phyloP scores from a whole-genome alignment of 164 flowering plant genomes.

The Warburgia ugandensis region DNA sequence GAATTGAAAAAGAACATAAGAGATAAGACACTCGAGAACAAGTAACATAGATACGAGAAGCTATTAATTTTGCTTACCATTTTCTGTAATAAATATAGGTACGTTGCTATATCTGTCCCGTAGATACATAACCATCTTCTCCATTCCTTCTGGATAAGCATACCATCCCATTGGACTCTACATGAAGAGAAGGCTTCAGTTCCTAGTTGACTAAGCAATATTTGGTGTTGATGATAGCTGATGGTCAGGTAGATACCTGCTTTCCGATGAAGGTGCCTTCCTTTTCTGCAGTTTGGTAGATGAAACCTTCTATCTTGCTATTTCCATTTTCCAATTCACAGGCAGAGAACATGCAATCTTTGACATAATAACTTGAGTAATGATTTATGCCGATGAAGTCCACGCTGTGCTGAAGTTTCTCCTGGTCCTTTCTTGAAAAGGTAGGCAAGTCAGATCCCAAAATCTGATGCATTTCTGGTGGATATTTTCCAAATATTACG shows the following conservation, averaged over 20 bases:
- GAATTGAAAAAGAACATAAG: too few relatives aligned
- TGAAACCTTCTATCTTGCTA: slow-evolving; percentile 4
- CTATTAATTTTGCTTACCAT: too few relatives aligned
- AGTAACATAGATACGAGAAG: too few relatives aligned
- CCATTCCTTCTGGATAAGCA: slow-evolving; percentile 14
- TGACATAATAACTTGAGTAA: too few relatives aligned
- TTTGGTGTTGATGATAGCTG: too few relatives aligned
- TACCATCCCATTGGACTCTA: slow-evolving; percentile 7
- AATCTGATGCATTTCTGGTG: slow-evolving; percentile 23
- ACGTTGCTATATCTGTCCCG: slow-evolving; percentile 14
- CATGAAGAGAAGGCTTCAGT: background rate
- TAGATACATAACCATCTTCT: slow-evolving; percentile 9
- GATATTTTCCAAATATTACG: slow-evolving; percentile 29
- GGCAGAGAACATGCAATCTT: too few relatives aligned
- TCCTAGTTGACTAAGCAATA: too few relatives aligned
- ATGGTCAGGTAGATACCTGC: slow-evolving; percentile 1
- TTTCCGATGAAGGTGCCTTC: slow-evolving; percentile 17
- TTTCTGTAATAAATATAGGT: too few relatives aligned
- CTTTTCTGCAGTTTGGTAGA: slow-evolving; percentile 1
- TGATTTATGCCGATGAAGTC: too few relatives aligned
- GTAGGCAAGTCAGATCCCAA: slow-evolving; percentile 20
- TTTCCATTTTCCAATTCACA: background rate
- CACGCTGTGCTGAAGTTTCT: slow-evolving; percentile 13
- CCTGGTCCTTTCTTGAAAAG: slow-evolving; percentile 20
- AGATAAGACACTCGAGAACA: too few relatives aligned